Evolutionary conservation across 495 filamentous ascomycete species (phyloP).

Genomic region (Penicillium fimorum): DNA sequence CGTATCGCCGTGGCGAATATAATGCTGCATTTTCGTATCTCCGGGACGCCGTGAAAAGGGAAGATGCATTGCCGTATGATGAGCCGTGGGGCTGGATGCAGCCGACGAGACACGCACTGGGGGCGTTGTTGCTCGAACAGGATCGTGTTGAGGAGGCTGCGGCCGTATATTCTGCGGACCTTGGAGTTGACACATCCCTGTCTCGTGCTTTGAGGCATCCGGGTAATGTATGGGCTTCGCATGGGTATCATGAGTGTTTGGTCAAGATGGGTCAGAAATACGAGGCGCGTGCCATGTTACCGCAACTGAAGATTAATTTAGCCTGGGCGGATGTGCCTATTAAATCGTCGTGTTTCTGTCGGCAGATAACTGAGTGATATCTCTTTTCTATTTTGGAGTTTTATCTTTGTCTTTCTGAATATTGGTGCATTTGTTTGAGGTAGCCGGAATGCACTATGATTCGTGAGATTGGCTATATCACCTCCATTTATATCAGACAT

Average conservation of each 20-base stretch:
- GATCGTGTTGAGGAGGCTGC: constrained; percentile 53
- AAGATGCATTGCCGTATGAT: constrained; percentile 59
- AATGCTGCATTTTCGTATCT: constrained; percentile 56
- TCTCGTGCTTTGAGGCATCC: constrained; percentile 59
- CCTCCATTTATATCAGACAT: not conserved
- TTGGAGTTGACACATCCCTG: constrained; percentile 55
- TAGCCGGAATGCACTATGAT: not conserved
- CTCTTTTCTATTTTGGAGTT: not conserved
- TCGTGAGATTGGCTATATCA: not conserved
- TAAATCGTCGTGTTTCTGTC: constrained; percentile 61
- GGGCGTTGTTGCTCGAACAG: constrained; percentile 62
- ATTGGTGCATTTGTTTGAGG: not conserved
- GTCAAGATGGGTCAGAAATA: constrained; percentile 43
- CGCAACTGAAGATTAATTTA: constrained; percentile 48
- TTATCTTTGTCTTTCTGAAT: not conserved
- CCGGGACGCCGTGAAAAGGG: constrained; percentile 48
- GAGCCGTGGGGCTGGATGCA: constrained; percentile 75
- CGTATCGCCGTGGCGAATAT: constrained; percentile 58
- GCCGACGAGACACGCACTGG: constrained; percentile 63
- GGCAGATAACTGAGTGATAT: constrained; percentile 20
- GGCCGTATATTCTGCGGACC: constrained; percentile 57
- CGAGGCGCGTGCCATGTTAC: constrained; percentile 51
- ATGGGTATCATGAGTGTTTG: constrained; percentile 65
- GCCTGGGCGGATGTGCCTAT: constrained; percentile 60
- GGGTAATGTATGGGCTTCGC: constrained; percentile 67